A percentile compares a stretch with the other conserved stretches of the same genome.
These are phyloP conservation scores for Trichosporon sp. DNA, from an alignment of 1,284 basidiomycete genomes.

Conservation along the genomic window DNA sequence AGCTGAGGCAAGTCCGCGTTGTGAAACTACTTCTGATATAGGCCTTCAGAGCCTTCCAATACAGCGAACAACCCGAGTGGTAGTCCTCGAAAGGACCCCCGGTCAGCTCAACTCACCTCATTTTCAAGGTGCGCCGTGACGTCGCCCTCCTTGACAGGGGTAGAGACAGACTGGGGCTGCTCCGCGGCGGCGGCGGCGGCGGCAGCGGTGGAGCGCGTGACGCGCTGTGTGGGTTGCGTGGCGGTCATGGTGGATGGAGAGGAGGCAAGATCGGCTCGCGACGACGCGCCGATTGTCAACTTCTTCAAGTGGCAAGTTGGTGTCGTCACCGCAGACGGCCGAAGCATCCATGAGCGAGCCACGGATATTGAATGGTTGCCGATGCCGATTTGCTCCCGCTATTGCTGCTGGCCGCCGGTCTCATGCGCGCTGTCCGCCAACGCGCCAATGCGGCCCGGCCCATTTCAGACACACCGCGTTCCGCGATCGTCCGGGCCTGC, in stretches of 20 bases:
- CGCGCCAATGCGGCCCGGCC: not conserved
- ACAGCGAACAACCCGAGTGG: too few relatives aligned
- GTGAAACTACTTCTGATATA: too few relatives aligned
- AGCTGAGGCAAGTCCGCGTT: too few relatives aligned
- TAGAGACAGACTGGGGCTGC: not conserved
- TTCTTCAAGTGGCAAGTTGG: not conserved
- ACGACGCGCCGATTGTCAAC: not conserved
- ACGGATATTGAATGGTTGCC: not conserved
- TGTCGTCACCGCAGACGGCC: not conserved
- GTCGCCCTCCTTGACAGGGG: not conserved
- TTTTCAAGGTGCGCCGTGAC: conserved; percentile 28
- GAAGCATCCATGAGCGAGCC: not conserved
- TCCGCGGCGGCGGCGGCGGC: not conserved
- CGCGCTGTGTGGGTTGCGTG: conserved; percentile 1
- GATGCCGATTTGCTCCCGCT: not conserved
- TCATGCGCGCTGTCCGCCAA: not conserved
- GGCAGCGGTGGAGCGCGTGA: not conserved
- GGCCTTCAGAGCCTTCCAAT: too few relatives aligned
- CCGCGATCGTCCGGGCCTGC: too few relatives aligned
- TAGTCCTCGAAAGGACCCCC: too few relatives aligned
- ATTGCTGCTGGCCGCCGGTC: not conserved
- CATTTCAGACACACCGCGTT: not conserved
- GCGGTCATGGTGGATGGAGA: not conserved
- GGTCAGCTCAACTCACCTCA: conserved; percentile 23
- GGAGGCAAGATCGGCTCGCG: not conserved